These are phyloP conservation scores for Murraya koenigii DNA, from an alignment of 345 rosid species.

Conservation along the genomic window DNA sequence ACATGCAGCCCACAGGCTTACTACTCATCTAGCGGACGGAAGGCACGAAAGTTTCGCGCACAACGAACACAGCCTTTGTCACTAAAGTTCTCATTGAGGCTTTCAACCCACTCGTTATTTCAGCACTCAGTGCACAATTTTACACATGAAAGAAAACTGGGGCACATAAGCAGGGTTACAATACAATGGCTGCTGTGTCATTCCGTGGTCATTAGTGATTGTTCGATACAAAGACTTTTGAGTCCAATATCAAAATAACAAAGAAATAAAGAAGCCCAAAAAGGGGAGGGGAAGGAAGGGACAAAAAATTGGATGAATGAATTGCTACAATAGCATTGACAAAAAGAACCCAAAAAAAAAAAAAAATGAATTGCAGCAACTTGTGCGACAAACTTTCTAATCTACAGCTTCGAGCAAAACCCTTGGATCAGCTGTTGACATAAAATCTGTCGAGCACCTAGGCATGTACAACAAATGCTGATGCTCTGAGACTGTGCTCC, in stretches of 20 bases:
- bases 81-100: too few species aligned
- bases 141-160: neutral
- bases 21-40: too few species aligned
- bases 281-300: neutral
- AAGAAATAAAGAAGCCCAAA: slow-evolving; percentile 15
- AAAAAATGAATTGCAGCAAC: slow-evolving; percentile 26
- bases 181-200: neutral
- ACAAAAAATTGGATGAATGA: slow-evolving; percentile 44
- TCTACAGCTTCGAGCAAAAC: slow-evolving; percentile 33
- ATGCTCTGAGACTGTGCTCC: slow-evolving; percentile 15
- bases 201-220: neutral
- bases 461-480: slow-evolving; percentile 8
- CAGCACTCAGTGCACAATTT: too few species aligned
- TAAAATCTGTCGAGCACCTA: neutral
- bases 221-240: neutral
- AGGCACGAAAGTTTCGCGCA: too few species aligned
- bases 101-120: too few species aligned
- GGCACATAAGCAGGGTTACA: neutral
- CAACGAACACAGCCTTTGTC: too few species aligned
- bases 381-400: slow-evolving; percentile 29
- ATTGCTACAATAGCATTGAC: slow-evolving; percentile 41
- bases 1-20: too few species aligned
- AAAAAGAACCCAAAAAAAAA: slow-evolving; percentile 9
- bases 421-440: slow-evolving; percentile 13
- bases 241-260: slow-evolving; percentile 14